Evolutionary conservation across 1,139 yeast species (phyloP).

Genomic region (Kodamaea plutei): DNA sequence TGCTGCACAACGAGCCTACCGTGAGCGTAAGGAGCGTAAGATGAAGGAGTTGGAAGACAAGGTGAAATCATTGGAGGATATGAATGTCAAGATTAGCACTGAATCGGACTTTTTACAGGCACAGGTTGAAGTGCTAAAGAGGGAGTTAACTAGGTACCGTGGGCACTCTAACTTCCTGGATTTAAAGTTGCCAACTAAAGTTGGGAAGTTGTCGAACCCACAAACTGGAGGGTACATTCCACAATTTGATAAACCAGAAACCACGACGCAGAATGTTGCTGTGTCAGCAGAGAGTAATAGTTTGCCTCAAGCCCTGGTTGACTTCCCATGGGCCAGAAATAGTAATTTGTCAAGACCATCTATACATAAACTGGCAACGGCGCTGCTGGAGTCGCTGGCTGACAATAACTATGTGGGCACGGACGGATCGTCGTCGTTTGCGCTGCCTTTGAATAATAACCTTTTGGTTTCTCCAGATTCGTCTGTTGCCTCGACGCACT

Average conservation of each 20-base stretch:
- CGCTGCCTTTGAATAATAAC: slow-evolving; percentile 41
- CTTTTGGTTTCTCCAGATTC: slow-evolving; percentile 36
- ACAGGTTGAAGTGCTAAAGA: slow-evolving; percentile 72
- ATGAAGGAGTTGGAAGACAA: slow-evolving; percentile 83
- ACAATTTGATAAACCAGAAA: slow-evolving; percentile 9
- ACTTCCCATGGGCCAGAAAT: slow-evolving; percentile 32
- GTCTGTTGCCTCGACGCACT: slow-evolving; percentile 16
- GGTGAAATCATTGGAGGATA: slow-evolving; percentile 66
- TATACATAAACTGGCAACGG: background rate
- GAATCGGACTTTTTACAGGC: slow-evolving; percentile 72
- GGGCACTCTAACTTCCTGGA: slow-evolving; percentile 41
- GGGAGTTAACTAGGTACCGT: slow-evolving; percentile 64
- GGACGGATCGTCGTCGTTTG: slow-evolving; percentile 29
- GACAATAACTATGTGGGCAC: slow-evolving; percentile 21
- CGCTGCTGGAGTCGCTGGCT: slow-evolving; percentile 1
- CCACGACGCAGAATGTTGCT: background rate
- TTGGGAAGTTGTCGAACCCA: slow-evolving; percentile 30
- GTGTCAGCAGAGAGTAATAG: background rate
- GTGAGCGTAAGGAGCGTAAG: slow-evolving; percentile 88
- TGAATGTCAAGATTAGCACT: slow-evolving; percentile 56
- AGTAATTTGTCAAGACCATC: background rate
- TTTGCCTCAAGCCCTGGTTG: slow-evolving; percentile 17
- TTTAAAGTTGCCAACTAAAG: slow-evolving; percentile 30
- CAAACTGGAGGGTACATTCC: slow-evolving; percentile 18
- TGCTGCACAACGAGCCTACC: slow-evolving; percentile 95